Conservation (phyloP, 148 eudicot species). For the Bassia scoparia region DNA sequence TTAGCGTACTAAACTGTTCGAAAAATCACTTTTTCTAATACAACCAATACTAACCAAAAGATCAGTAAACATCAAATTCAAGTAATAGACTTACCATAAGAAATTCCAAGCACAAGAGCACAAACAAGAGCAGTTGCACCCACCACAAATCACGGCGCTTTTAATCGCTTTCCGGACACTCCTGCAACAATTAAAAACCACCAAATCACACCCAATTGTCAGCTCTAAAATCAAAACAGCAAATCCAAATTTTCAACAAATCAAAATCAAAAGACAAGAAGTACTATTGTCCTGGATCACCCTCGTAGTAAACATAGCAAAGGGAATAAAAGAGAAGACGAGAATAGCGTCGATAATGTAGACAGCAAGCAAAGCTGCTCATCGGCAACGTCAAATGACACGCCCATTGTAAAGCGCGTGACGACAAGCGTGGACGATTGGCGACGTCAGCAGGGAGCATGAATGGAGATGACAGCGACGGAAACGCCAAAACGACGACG, state of each 20-base stretch:
- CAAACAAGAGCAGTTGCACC: slow-evolving; percentile 63
- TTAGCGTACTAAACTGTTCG: no score
- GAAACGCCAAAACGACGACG: slow-evolving; percentile 93
- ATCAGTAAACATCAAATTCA: neutral
- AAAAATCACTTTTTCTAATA: neutral
- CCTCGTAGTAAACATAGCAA: slow-evolving; percentile 98
- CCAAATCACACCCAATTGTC: slow-evolving; percentile 3
- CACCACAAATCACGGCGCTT: slow-evolving; percentile 82
- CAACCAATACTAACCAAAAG: neutral
- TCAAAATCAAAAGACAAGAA: no score
- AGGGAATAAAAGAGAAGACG: slow-evolving; percentile 87
- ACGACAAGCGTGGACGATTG: slow-evolving; percentile 88
- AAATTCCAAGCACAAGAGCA: slow-evolving; percentile 80
- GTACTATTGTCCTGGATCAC: slow-evolving; percentile 83
- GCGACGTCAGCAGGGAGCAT: slow-evolving; percentile 99
- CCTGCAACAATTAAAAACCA: slow-evolving; percentile 37
- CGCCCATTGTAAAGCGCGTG: slow-evolving; percentile 92
- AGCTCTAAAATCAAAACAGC: neutral
- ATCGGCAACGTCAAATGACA: slow-evolving; percentile 87
- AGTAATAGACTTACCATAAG: slow-evolving; percentile 57
- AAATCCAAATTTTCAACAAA: neutral
- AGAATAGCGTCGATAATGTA: slow-evolving; percentile 79
- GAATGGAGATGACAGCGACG: slow-evolving; percentile 74
- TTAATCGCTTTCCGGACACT: slow-evolving; percentile 64
- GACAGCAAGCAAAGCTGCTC: slow-evolving; percentile 81